Percentiles rank a stretch among this genome's conserved stretches.
These are phyloP conservation scores for Rhizopogon vesiculosus DNA, from an alignment of 768 basidiomycete species.

Conservation along the genomic window DNA sequence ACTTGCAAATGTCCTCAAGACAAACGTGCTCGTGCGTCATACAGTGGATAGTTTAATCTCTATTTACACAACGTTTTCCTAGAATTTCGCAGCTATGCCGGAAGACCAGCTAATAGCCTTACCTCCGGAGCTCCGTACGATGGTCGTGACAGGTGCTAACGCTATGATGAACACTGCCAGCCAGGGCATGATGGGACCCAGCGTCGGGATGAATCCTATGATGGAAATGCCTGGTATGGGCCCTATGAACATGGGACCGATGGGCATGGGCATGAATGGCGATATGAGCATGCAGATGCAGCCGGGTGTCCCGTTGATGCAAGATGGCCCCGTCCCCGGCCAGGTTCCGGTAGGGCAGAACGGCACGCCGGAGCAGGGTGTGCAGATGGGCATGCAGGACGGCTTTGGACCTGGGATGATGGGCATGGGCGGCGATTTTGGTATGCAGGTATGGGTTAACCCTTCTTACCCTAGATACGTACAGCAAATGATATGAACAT, in stretches of 20 bases:
- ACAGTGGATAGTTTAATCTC: background rate
- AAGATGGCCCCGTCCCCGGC: slow-evolving; percentile 35
- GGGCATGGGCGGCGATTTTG: slow-evolving; percentile 65
- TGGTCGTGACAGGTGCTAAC: slow-evolving; percentile 82
- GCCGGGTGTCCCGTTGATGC: slow-evolving; percentile 51
- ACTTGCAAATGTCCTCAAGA: slow-evolving; percentile 73
- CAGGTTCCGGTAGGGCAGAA: slow-evolving; percentile 31
- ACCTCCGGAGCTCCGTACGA: slow-evolving; percentile 77
- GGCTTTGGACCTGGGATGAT: slow-evolving; percentile 53
- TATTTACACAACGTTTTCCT: slow-evolving; percentile 7
- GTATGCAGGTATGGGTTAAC: slow-evolving; percentile 60
- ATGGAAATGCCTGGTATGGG: slow-evolving; percentile 76
- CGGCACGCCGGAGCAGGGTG: slow-evolving; percentile 33
- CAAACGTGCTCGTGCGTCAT: slow-evolving; percentile 70
- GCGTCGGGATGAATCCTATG: slow-evolving; percentile 58
- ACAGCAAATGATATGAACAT: slow-evolving; percentile 33
- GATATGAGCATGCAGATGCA: slow-evolving; percentile 58
- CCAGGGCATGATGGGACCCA: slow-evolving; percentile 44
- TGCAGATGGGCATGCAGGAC: slow-evolving; percentile 38
- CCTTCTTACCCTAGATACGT: slow-evolving; percentile 25
- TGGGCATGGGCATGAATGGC: slow-evolving; percentile 59
- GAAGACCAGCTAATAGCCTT: slow-evolving; percentile 77
- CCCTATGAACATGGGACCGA: slow-evolving; percentile 42
- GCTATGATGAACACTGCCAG: slow-evolving; percentile 66
- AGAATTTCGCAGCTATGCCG: slow-evolving; percentile 81